Conservation (phyloP, 2,329 filamentous ascomycete species). For the Coleophoma crateriformis region DNA sequence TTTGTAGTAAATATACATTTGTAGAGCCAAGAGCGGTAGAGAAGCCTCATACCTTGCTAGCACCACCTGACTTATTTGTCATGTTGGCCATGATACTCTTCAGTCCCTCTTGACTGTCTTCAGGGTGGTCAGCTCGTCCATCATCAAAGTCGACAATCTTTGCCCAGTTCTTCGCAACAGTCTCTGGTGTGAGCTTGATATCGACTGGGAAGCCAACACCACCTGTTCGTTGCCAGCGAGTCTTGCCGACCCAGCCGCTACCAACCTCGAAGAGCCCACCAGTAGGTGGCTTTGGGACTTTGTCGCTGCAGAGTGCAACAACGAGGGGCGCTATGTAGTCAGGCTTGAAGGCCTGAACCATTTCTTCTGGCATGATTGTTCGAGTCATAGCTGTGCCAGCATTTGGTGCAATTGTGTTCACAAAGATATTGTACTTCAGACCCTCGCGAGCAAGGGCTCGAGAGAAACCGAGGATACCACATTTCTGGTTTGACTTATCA, state of each 20-base stretch:
- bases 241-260: conserved; percentile 86
- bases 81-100: conserved; percentile 80
- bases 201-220: conserved; percentile 91
- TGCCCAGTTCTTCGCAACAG: conserved; percentile 69
- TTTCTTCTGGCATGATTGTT: conserved; percentile 91
- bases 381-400: conserved; percentile 93
- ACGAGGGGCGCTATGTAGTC: conserved; percentile 96
- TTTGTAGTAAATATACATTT: conserved; percentile 15
- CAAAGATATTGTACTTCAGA: conserved; percentile 93
- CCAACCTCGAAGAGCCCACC: conserved; percentile 92
- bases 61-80: conserved; percentile 60
- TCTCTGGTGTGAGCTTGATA: conserved; percentile 76
- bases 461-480: conserved; percentile 91
- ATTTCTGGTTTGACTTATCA: conserved; percentile 50
- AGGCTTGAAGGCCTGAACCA: conserved; percentile 98
- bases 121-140: conserved; percentile 80
- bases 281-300: conserved; percentile 76
- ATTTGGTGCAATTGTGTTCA: conserved; percentile 97
- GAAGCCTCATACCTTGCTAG: conserved; percentile 50
- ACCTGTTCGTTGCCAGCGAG: conserved; percentile 88
- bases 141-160: conserved; percentile 84
- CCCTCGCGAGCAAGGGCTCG: conserved; percentile 90
- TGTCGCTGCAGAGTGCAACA: conserved; percentile 77
- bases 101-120: conserved; percentile 69
- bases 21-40: conserved; percentile 4